Percentiles rank a stretch among this genome's conserved stretches.
Evolutionary conservation across 352 stramenopile species (phyloP).

Genomic region (Globisporangium viniferum): DNA sequence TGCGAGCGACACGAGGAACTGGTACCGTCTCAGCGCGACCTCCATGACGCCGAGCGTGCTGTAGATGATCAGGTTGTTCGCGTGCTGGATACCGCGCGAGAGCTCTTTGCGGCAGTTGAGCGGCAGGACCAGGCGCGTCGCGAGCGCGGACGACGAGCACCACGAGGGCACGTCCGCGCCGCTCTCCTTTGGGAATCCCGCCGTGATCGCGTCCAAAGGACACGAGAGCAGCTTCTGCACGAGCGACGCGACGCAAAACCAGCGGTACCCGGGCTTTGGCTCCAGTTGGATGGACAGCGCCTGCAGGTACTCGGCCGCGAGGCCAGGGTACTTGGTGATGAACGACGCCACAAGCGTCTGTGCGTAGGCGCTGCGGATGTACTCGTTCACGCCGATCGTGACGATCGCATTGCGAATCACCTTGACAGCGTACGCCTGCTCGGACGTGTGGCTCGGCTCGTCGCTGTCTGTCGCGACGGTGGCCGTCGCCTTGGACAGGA

Average conservation of each 20-base stretch:
- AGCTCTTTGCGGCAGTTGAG: conserved; percentile 77
- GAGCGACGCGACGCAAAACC: conserved; percentile 73
- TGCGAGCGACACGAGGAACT: conserved; percentile 30
- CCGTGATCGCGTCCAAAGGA: conserved; percentile 36
- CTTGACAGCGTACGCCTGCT: conserved; percentile 50
- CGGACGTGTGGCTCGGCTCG: conserved; percentile 27
- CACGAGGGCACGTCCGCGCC: conserved; percentile 20
- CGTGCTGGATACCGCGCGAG: conserved; percentile 75
- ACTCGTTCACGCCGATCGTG: conserved; percentile 63
- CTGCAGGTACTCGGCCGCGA: conserved; percentile 58
- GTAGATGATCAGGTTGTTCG: conserved; percentile 74
- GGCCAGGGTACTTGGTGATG: conserved; percentile 55
- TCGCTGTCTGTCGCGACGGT: conserved; percentile 1
- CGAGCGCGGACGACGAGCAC: conserved; percentile 50
- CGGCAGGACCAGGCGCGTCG: conserved; percentile 62
- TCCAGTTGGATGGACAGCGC: conserved; percentile 63
- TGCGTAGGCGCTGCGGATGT: conserved; percentile 45
- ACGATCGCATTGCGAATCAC: conserved; percentile 65
- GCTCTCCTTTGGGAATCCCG: conserved; percentile 20
- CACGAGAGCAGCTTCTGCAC: conserved; percentile 63
- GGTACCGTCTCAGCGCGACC: conserved; percentile 49
- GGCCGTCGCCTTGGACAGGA: conserved; percentile 38
- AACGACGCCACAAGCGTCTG: conserved; percentile 57
- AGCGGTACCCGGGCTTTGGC: conserved; percentile 68
- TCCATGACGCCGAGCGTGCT: conserved; percentile 67